Base-by-base conservation (phyloP, 345 rosid species). In the Lepidium africanum region DNA sequence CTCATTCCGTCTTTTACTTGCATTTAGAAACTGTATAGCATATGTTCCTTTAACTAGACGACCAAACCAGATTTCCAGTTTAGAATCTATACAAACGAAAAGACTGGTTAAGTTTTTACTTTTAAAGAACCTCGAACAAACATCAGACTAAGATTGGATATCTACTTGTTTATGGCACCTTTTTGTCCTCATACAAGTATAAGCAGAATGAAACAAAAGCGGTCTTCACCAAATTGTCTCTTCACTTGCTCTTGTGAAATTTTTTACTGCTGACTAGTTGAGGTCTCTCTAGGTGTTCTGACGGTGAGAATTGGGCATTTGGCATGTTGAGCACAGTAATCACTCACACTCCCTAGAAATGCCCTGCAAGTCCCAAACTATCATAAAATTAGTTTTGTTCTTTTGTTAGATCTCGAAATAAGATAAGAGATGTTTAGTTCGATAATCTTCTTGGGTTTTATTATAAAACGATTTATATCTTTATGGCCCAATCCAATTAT, bases 331-430 rank as follows among this genome's bases (percentile, higher is more conserved):
- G 93, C 83, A 72, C 93, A 84, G 57, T 83, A 82, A 51, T 92
- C 90, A 74, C 93, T 90, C 45, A 85, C 90, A 27, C 96, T 87
- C 38, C 98, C 96, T 63, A 86, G 37, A 37, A 92, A 77, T 0
- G 97, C 87, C 67, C 91, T 84, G 86, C 75, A 60, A 7, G 9
- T n/a, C 52, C 64, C 61, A 10, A 9, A 12, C 21, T n/a, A 37
- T 38, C 65, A 49, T 30, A 9, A 23, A 25, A 25, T 25, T 25
- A 25, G 27, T 25, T 25, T 25, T 21, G 23, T 21, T 21, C 2
- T 1, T 21, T 2, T 25, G 27, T 0, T 25, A 25, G 27, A 25
- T 25, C 27, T 25, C 3, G 27, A 25, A 25, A 27, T 4, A 27
- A 27, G 6, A 27, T 27, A 27, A n/a, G 32, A 27, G 32, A 27